Percentiles rank a stretch among this genome's conserved stretches.
phyloP scores from a whole-genome alignment of 345 rosid genomes.

The Erodium maritimum region DNA sequence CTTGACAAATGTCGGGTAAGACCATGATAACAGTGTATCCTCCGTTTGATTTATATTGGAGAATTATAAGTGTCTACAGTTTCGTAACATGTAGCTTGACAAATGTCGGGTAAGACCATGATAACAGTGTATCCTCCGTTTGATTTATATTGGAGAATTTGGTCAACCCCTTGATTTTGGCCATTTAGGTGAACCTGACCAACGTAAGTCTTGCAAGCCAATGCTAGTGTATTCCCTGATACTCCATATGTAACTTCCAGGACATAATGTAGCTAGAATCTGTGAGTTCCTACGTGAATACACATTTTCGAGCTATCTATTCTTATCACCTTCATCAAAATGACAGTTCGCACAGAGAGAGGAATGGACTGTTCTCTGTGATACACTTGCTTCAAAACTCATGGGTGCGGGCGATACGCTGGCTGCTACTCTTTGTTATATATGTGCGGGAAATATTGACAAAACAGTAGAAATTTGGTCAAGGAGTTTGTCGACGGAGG shows the following conservation, averaged over 20 bases:
- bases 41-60: not conserved
- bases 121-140: not conserved
- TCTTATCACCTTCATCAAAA: slow-evolving; percentile 8
- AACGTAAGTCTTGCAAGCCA: not conserved
- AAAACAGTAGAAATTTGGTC: slow-evolving; percentile 99
- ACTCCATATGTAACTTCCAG: not conserved
- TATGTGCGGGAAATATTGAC: slow-evolving; percentile 94
- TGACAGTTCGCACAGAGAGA: slow-evolving; percentile 84
- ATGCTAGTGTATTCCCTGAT: not conserved
- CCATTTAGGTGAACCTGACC: not conserved
- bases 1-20: not conserved
- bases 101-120: not conserved
- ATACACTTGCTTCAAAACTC: slow-evolving; percentile 72
- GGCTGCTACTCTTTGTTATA: slow-evolving; percentile 91
- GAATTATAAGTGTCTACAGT: too few relatives aligned
- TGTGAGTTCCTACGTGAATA: not conserved
- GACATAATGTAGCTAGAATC: not conserved
- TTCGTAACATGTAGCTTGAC: too few relatives aligned
- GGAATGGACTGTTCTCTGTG: slow-evolving; percentile 75
- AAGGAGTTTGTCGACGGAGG: slow-evolving; percentile 49
- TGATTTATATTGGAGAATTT: not conserved
- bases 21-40: not conserved
- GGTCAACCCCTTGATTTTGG: not conserved
- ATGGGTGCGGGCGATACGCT: slow-evolving; percentile 65
- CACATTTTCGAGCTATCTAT: not conserved